Evolutionary conservation across 495 filamentous ascomycete genomes (phyloP).

Genomic region (Clohesyomyces aquaticus): DNA sequence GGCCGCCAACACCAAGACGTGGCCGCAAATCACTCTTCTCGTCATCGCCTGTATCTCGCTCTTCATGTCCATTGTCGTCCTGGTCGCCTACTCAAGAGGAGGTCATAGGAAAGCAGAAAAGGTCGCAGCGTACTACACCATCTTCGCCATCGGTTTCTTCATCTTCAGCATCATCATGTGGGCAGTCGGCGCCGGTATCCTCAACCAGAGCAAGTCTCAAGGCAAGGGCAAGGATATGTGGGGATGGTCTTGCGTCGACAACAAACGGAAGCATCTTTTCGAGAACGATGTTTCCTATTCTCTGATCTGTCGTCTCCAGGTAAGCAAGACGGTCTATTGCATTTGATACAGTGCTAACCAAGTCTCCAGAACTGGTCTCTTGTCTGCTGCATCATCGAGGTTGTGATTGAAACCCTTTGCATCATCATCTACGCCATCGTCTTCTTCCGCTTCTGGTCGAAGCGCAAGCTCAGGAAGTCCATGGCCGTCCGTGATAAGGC

Average conservation of each 20-base stretch:
- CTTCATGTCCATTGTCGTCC: constrained; percentile 73
- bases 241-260: constrained; percentile 95
- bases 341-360: constrained; percentile 24
- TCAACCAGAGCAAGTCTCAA: constrained; percentile 73
- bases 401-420: constrained; percentile 88
- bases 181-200: constrained; percentile 81
- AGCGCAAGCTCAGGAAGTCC: constrained; percentile 88
- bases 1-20: constrained; percentile 75
- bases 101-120: constrained; percentile 91
- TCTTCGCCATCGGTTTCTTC: constrained; percentile 91
- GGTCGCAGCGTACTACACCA: constrained; percentile 87
- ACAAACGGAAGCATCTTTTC: constrained; percentile 75
- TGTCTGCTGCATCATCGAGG: constrained; percentile 95
- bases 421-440: constrained; percentile 91
- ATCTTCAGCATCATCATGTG: constrained; percentile 93
- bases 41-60: constrained; percentile 79
- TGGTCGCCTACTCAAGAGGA: constrained; percentile 85
- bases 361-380: constrained; percentile 81
- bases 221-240: constrained; percentile 84
- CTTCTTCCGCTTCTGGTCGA: constrained; percentile 95
- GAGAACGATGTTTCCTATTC: constrained; percentile 79
- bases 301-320: constrained; percentile 93
- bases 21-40: constrained; percentile 87
- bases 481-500: constrained; percentile 96
- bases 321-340: constrained; percentile 48